A percentile compares a stretch with the other conserved stretches of the same genome.
These are phyloP conservation scores for Berberis vulgaris DNA, from an alignment of 164 flowering plant species.

Conservation along the genomic window DNA sequence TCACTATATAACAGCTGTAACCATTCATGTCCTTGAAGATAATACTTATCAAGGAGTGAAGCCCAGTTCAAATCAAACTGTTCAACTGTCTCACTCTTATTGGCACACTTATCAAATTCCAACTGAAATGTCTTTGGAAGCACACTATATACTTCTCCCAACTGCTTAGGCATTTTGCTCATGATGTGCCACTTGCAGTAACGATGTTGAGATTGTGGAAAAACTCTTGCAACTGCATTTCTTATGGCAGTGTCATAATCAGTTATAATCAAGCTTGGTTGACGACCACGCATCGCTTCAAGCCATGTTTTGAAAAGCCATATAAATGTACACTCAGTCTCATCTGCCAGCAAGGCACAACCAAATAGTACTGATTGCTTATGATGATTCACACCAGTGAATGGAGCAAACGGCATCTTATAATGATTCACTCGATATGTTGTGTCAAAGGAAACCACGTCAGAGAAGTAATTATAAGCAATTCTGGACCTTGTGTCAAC, in stretches of 20 bases:
- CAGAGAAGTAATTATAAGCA: slow-evolving; percentile 27
- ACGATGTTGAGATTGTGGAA: slow-evolving; percentile 21
- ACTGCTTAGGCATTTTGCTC: slow-evolving; percentile 27
- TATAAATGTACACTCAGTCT: slow-evolving; percentile 21
- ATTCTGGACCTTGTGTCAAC: slow-evolving; percentile 31
- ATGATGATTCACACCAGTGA: slow-evolving; percentile 37
- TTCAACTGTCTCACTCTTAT: slow-evolving; percentile 19
- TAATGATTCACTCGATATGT: slow-evolving; percentile 28
- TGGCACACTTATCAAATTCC: slow-evolving; percentile 27
- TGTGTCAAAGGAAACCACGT: slow-evolving; percentile 34
- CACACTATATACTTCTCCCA: slow-evolving; percentile 21
- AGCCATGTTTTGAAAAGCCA: slow-evolving; percentile 39
- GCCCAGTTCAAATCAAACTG: slow-evolving; percentile 25
- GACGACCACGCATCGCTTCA: slow-evolving; percentile 26
- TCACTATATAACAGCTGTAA: slow-evolving; percentile 14
- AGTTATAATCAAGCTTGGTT: slow-evolving; percentile 23
- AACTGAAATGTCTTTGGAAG: slow-evolving; percentile 24
- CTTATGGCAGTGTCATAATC: slow-evolving; percentile 24
- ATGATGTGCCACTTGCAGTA: slow-evolving; percentile 32
- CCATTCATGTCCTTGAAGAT: slow-evolving; percentile 20
- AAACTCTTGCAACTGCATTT: slow-evolving; percentile 22
- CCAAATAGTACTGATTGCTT: slow-evolving; percentile 31
- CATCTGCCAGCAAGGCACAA: slow-evolving; percentile 35
- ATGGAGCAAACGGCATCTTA: slow-evolving; percentile 31
- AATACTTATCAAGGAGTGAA: slow-evolving; percentile 16